phyloP scores from a whole-genome alignment of 345 rosid genomes.

The Citrus glauca region DNA sequence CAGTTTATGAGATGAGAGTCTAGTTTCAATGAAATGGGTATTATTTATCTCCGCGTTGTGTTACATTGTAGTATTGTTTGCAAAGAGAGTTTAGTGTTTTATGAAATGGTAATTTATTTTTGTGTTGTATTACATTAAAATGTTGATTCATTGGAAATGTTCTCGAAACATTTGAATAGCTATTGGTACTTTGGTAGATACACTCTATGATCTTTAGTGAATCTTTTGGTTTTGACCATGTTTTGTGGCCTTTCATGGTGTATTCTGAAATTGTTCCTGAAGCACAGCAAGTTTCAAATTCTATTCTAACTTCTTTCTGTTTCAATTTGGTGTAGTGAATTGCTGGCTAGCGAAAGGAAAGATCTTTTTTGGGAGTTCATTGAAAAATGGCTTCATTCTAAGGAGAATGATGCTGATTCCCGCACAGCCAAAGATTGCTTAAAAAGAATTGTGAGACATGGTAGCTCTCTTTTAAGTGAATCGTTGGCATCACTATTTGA shows the following conservation, averaged over 20 bases:
- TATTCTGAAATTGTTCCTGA: too few species aligned
- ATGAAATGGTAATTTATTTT: background rate
- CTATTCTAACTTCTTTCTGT: too few species aligned
- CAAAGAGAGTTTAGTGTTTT: background rate
- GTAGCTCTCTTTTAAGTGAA: slow-evolving; percentile 45
- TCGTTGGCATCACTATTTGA: slow-evolving; percentile 65
- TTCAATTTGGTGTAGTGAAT: too few species aligned
- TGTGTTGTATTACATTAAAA: background rate
- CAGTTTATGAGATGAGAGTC: background rate
- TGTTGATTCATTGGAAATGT: background rate
- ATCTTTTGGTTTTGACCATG: too few species aligned
- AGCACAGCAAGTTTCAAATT: too few species aligned
- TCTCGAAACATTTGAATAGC: background rate
- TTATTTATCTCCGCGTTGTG: background rate
- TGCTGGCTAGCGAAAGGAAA: too few species aligned
- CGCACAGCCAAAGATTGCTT: slow-evolving; percentile 78
- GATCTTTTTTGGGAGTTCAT: too few species aligned
- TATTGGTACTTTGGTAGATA: background rate
- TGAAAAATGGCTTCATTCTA: slow-evolving; percentile 46
- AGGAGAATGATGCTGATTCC: slow-evolving; percentile 43
- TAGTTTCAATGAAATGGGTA: background rate
- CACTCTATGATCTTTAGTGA: background rate
- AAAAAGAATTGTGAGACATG: slow-evolving; percentile 50
- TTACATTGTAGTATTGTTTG: background rate
- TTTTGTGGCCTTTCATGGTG: too few species aligned